A percentile compares a stretch with the other conserved stretches of the same genome.
Evolutionary conservation across 2,329 filamentous ascomycete genomes (phyloP).

Genomic region (Pestalotiopsis sp.): DNA sequence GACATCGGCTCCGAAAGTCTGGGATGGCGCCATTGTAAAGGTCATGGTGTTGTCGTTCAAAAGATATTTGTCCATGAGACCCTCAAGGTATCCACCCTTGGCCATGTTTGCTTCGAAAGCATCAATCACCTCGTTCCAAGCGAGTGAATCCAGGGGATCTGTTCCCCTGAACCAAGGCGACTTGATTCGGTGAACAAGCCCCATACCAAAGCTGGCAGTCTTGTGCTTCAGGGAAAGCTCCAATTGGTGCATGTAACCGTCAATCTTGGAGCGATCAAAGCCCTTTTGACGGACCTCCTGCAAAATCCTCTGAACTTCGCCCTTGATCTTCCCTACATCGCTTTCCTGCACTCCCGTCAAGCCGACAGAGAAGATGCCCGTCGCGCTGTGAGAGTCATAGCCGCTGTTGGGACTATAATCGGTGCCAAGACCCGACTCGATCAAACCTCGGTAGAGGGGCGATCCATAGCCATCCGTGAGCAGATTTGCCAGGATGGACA

Average conservation of each 20-base stretch:
- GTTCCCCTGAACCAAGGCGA: conserved; percentile 95
- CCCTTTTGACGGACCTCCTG: conserved; percentile 71
- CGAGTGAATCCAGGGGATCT: conserved; percentile 86
- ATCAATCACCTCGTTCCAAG: conserved; percentile 87
- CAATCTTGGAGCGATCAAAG: conserved; percentile 88
- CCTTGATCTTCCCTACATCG: conserved; percentile 77
- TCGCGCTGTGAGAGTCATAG: conserved; percentile 77
- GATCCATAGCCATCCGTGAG: conserved; percentile 95
- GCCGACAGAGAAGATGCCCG: conserved; percentile 86
- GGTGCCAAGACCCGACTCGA: conserved; percentile 87
- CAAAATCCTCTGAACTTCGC: conserved; percentile 73
- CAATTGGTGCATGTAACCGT: conserved; percentile 90
- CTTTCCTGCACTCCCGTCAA: conserved; percentile 85
- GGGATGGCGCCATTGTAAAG: conserved; percentile 91
- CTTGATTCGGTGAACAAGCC: conserved; percentile 84
- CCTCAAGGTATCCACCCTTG: conserved; percentile 79
- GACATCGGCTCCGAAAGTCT: conserved; percentile 73
- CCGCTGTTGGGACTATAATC: conserved; percentile 96
- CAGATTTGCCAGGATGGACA: conserved; percentile 80
- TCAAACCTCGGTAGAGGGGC: conserved; percentile 83
- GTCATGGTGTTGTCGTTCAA: conserved; percentile 84
- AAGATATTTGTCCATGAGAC: conserved; percentile 85
- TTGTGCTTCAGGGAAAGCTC: conserved; percentile 96
- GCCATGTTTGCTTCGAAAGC: conserved; percentile 79
- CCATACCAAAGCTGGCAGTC: conserved; percentile 92